Conservation (phyloP, 2,329 filamentous ascomycete species). For the Colletotrichum shisoi region DNA sequence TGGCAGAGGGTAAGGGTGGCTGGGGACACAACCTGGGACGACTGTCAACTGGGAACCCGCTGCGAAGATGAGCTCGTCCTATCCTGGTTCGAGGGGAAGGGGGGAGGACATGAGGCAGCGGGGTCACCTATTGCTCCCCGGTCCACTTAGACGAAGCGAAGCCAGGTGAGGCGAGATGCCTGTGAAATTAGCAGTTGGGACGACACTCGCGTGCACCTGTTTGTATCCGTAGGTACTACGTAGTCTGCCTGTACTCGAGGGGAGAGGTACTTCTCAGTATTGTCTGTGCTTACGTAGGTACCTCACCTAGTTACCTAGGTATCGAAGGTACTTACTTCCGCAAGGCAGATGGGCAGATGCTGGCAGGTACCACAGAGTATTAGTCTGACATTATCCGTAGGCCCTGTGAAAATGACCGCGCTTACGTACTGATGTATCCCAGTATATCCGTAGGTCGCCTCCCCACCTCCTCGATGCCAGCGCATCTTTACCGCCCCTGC, state of each 20-base stretch:
- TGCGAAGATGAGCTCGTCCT: constrained; percentile 4
- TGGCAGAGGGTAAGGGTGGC: constrained; percentile 24
- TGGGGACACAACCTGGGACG: constrained; percentile 21
- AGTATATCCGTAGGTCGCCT: too few species aligned
- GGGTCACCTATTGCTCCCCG: neutral
- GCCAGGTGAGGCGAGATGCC: constrained; percentile 21
- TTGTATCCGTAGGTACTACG: too few species aligned
- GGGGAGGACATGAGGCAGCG: constrained; percentile 1
- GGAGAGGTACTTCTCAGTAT: too few species aligned
- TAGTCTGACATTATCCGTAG: neutral
- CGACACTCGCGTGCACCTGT: neutral
- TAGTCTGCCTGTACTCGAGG: too few species aligned
- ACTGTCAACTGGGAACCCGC: constrained; percentile 8
- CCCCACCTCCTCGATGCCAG: constrained; percentile 19
- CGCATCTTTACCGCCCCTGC: constrained; percentile 37
- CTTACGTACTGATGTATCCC: constrained; percentile 22
- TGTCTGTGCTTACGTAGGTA: too few species aligned
- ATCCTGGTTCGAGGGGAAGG: constrained; percentile 4
- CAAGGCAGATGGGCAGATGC: too few species aligned
- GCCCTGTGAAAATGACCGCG: constrained; percentile 11
- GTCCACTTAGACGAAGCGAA: constrained; percentile 17
- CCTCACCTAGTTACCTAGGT: too few species aligned
- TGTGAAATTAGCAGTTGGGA: constrained; percentile 24
- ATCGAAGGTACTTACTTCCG: too few species aligned
- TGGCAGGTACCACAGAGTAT: too few species aligned